Evolutionary conservation across 306 rosid genomes (phyloP), one percentile per base, ranked within the genome.

Genomic region (Prinsepia uniflora): DNA sequence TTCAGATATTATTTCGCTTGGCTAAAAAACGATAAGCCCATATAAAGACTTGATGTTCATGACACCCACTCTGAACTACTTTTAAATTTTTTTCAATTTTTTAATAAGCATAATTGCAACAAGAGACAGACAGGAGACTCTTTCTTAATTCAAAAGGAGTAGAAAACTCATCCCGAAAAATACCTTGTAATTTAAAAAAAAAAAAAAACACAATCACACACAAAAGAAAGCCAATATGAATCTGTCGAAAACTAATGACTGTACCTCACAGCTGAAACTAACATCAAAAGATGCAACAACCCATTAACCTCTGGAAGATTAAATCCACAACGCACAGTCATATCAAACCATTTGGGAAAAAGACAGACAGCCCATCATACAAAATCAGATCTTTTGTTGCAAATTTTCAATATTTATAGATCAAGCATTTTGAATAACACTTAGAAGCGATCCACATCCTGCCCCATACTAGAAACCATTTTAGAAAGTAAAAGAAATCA

Each of bases 401-500:
- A 30, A 30, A 30, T 30, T 30, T 30, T 2, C 36, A 15, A 74
- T 12, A 65, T 30, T 20, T 20, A 63, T 2, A 65, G 83, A 82
- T 82, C 83, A 53, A 63, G 64, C 75, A 63, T 57, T 50, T 71
- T 20, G 42, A 50, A 72, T 39, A 59, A 75, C 64, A 44, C 78
- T 15, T 24, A 70, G 58, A 75, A 41, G 41, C 66, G 88, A 88
- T 83, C 83, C 55, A 68, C 4, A 68, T 55, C 62, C 39, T n/a
- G 12, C 18, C 30, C 55, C 9, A 59, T 0, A 30, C 57, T 34
- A 30, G 20, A 70, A 42, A 0, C 69, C 49, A 72, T 2, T 19
- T 70, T 11, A 20, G 4, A 56, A 70, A 17, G 14, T 1, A 30
- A 30, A 30, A 30, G 36, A 30, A 30, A 18, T 20, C 61, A 50